Evolutionary conservation across 2,329 filamentous ascomycete genomes (phyloP).

Genomic region (Trichothecium sympodiale): DNA sequence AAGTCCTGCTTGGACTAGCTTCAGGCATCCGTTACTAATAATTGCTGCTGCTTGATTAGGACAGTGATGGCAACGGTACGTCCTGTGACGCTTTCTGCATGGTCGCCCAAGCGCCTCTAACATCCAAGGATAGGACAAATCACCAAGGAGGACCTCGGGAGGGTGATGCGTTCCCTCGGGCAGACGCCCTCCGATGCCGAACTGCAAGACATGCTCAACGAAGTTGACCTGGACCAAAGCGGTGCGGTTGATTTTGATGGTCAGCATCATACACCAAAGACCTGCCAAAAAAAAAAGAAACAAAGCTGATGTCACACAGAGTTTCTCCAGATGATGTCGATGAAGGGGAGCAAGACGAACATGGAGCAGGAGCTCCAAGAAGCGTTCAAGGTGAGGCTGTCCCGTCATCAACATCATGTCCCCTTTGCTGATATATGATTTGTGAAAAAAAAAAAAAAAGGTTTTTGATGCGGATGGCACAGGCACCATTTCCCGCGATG

Average conservation of each 20-base stretch:
- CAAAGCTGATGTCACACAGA: conserved; percentile 25
- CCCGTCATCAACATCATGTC: too few species aligned
- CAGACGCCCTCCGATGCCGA: conserved; percentile 52
- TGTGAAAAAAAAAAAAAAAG: too few species aligned
- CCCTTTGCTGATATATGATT: too few species aligned
- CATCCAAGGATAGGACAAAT: conserved; percentile 38
- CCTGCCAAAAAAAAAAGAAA: not conserved
- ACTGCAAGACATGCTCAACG: conserved; percentile 56
- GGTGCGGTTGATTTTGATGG: conserved; percentile 55
- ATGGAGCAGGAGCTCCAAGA: conserved; percentile 54
- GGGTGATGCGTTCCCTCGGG: conserved; percentile 52
- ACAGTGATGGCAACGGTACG: conserved; percentile 48
- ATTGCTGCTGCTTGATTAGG: conserved; percentile 20
- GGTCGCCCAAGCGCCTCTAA: not conserved
- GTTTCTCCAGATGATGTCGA: conserved; percentile 57
- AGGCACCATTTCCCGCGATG: conserved; percentile 52
- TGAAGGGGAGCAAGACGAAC: conserved; percentile 49
- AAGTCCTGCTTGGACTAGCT: conserved; percentile 1
- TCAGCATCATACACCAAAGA: conserved; percentile 19
- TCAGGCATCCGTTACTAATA: not conserved
- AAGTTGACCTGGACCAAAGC: conserved; percentile 54
- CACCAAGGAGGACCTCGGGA: conserved; percentile 51
- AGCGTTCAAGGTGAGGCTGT: conserved; percentile 54
- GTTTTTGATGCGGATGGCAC: conserved; percentile 53
- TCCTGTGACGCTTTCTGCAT: conserved; percentile 6